phyloP scores from a whole-genome alignment of 2,329 filamentous ascomycete genomes.

The Penicillium oxalicum region DNA sequence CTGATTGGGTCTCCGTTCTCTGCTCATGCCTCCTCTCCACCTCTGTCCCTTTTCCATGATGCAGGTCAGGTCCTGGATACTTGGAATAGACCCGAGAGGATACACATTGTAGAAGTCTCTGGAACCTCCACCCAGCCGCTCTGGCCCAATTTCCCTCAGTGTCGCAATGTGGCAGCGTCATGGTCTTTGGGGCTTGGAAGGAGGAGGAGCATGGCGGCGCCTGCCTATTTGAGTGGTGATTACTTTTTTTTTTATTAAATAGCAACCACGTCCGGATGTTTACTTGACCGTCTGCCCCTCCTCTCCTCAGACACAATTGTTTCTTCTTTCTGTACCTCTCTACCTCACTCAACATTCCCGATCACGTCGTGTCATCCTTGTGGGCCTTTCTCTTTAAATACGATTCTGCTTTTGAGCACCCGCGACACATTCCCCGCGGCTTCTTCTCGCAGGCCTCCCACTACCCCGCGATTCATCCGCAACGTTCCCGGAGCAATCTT shows the following conservation, averaged over 20 bases:
- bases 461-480: neutral
- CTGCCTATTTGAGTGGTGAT: neutral
- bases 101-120: conserved; percentile 1
- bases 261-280: neutral
- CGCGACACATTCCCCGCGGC: conserved; percentile 1
- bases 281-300: conserved; percentile 1
- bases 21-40: too few species aligned
- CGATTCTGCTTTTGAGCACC: neutral
- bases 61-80: conserved; percentile 1
- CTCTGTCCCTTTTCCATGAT: neutral
- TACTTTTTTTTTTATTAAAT: conserved; percentile 3
- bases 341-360: too few species aligned
- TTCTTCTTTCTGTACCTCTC: conserved; percentile 3
- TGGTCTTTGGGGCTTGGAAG: conserved; percentile 3
- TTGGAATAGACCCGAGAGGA: conserved; percentile 1
- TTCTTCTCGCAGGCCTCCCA: conserved; percentile 1
- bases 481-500: neutral
- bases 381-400: neutral
- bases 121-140: conserved; percentile 10
- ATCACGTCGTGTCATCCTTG: neutral
- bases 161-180: conserved; percentile 16
- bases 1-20: too few species aligned
- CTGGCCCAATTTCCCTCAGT: conserved; percentile 11
- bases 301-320: conserved; percentile 5
- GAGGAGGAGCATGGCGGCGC: neutral